Conservation (phyloP, 805 yeast genomes). For the Saccharomycopsis sp. region DNA sequence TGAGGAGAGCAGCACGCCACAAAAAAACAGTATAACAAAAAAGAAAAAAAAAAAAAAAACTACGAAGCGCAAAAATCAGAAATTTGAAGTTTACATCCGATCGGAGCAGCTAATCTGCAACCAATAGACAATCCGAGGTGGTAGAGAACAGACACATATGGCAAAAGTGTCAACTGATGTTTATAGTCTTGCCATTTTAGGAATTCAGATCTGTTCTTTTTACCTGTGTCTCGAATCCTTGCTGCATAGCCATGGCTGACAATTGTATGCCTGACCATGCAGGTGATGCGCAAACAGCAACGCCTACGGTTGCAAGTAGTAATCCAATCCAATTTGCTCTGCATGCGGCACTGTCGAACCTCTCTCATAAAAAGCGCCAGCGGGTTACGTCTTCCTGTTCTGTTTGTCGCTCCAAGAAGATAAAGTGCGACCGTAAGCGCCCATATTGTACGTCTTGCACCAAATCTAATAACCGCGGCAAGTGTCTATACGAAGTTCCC, state of each 20-base stretch:
- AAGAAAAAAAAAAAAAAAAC: too few species aligned
- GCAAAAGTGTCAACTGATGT: too few species aligned
- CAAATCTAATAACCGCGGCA: not conserved
- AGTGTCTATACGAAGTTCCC: slow-evolving; percentile 16
- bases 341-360: not conserved
- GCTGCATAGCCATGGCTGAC: not conserved
- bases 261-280: not conserved
- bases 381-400: slow-evolving; percentile 14
- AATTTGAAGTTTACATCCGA: too few species aligned
- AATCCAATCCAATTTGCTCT: not conserved
- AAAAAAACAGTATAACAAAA: too few species aligned
- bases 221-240: too few species aligned
- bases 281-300: not conserved
- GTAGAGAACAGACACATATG: too few species aligned
- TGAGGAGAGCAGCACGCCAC: too few species aligned
- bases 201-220: too few species aligned
- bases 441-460: slow-evolving; percentile 14
- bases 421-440: slow-evolving; percentile 13
- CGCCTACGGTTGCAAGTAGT: not conserved
- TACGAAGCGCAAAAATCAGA: too few species aligned
- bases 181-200: too few species aligned
- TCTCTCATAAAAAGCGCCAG: slow-evolving; percentile 10
- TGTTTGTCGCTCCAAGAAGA: slow-evolving; percentile 14
- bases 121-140: too few species aligned
- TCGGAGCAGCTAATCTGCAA: too few species aligned